phyloP scores from a whole-genome alignment of 495 filamentous ascomycete species.

The Terfezia claveryi region DNA sequence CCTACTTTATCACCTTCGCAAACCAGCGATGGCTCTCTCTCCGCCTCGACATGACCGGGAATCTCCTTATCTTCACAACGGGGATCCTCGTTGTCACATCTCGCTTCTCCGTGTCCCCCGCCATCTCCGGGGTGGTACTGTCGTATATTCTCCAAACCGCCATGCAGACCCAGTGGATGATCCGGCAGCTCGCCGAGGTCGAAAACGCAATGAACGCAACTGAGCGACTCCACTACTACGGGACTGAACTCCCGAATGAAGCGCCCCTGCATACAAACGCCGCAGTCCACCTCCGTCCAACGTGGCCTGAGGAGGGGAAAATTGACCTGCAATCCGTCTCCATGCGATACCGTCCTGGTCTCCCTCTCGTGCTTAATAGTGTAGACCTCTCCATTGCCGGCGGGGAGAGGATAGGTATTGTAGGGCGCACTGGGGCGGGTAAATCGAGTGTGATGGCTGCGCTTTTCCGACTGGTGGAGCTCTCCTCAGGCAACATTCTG shows the following conservation, averaged over 20 bases:
- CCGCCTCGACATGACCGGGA: conserved; percentile 65
- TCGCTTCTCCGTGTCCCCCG: conserved; percentile 66
- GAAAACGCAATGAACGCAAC: conserved; percentile 97
- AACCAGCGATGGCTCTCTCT: conserved; percentile 84
- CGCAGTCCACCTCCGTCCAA: conserved; percentile 34
- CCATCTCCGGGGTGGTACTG: conserved; percentile 66
- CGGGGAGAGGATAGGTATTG: conserved; percentile 81
- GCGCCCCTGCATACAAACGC: conserved; percentile 45
- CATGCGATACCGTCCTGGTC: conserved; percentile 69
- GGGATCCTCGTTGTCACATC: conserved; percentile 86
- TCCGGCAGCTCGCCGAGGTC: conserved; percentile 83
- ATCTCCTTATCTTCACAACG: conserved; percentile 51
- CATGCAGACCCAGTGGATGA: conserved; percentile 90
- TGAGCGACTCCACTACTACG: conserved; percentile 85
- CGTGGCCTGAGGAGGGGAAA: conserved; percentile 68
- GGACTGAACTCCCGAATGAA: conserved; percentile 67
- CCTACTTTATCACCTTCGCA: conserved; percentile 81
- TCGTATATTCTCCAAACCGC: conserved; percentile 85
- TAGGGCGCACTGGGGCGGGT: conserved; percentile 81
- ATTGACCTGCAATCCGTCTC: conserved; percentile 67
- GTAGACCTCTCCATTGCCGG: conserved; percentile 55
- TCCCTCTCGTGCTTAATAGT: conserved; percentile 67
- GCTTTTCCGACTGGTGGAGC: conserved; percentile 73
- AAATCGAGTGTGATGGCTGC: conserved; percentile 90
- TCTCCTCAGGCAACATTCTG: conserved; percentile 59